Conservation (phyloP, 805 yeast species). For the Teunomyces panamensis region DNA sequence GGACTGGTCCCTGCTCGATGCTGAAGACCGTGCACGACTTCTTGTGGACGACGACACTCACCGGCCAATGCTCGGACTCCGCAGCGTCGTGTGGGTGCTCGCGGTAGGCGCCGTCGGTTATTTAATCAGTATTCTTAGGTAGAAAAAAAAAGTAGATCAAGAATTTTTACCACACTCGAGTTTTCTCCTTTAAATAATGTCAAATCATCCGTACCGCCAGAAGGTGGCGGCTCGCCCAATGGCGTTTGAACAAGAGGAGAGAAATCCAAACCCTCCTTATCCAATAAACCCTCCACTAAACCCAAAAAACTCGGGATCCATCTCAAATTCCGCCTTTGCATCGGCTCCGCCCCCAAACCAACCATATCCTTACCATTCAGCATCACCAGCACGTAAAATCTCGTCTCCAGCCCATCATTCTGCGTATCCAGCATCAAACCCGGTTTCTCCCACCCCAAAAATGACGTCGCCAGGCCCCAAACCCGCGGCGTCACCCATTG, state of each 20-base stretch:
- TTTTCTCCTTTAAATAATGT: not conserved
- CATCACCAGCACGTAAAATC: no score
- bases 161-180: not conserved
- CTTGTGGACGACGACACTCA: conserved; percentile 13
- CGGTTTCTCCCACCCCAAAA: no score
- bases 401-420: no score
- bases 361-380: no score
- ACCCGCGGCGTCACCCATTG: no score
- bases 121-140: conserved; percentile 23
- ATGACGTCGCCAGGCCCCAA: no score
- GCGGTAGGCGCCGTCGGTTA: conserved; percentile 25
- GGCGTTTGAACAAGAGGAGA: conserved; percentile 4
- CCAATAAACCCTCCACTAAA: no score
- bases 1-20: conserved; percentile 36
- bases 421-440: no score
- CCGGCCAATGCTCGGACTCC: not conserved
- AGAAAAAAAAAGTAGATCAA: conserved; percentile 5
- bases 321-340: not conserved
- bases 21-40: conserved; percentile 62
- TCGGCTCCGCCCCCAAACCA: no score
- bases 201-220: conserved; percentile 27
- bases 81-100: conserved; percentile 12
- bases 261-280: not conserved
- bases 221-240: conserved; percentile 11
- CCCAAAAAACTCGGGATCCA: not conserved